Conservation (phyloP, 768 basidiomycete genomes). For the Epithele typhae region DNA sequence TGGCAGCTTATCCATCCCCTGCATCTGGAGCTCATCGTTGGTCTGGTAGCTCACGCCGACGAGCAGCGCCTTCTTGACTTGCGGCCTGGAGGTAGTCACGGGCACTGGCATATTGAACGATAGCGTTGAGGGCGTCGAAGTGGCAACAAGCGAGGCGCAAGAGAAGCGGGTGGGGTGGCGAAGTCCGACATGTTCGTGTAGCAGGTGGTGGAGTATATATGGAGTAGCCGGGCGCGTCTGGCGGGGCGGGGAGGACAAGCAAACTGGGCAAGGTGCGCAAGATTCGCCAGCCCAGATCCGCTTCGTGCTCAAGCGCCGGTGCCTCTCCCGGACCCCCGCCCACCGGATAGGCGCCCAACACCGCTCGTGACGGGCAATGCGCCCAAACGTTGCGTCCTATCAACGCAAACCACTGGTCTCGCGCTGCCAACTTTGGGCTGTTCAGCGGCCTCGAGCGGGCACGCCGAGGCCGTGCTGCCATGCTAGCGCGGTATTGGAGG, state of each 20-base stretch:
- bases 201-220: not conserved
- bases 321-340: not conserved
- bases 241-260: too few species aligned
- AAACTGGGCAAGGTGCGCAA: not conserved
- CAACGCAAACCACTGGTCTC: too few species aligned
- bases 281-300: not conserved
- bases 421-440: too few species aligned
- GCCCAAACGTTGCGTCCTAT: too few species aligned
- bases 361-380: too few species aligned
- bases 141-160: not conserved
- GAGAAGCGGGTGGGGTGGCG: not conserved
- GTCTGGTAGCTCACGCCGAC: constrained; percentile 9
- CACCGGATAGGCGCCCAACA: too few species aligned
- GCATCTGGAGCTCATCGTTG: not conserved
- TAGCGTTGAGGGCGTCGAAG: not conserved
- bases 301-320: not conserved
- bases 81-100: not conserved
- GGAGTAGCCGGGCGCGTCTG: not conserved
- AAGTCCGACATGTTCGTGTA: not conserved
- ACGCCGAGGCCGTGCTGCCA: too few species aligned
- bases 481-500: too few species aligned
- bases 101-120: not conserved
- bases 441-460: too few species aligned
- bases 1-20: constrained; percentile 12
- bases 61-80: not conserved